These are phyloP conservation scores for Jackrogersella multiformis DNA, from an alignment of 495 filamentous ascomycete species.

Conservation along the genomic window DNA sequence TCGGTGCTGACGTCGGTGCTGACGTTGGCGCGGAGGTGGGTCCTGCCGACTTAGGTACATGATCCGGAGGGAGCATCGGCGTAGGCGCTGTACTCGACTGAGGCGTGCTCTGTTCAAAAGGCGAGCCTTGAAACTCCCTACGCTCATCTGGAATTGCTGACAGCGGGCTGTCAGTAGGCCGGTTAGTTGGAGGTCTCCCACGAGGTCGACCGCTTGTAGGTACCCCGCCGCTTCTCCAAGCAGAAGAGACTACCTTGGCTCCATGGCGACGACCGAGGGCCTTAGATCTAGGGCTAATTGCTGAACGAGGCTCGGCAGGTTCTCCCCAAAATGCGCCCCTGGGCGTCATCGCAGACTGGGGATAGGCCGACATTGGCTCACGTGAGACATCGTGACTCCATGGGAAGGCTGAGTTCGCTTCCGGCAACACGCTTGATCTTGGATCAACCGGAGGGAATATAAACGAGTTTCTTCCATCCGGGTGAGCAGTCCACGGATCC, in stretches of 20 bases:
- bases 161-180: constrained; percentile 76
- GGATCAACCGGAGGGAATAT: constrained; percentile 48
- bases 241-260: constrained; percentile 88
- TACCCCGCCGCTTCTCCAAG: constrained; percentile 80
- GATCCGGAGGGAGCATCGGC: constrained; percentile 39
- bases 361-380: constrained; percentile 73
- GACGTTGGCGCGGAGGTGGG: constrained; percentile 33
- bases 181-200: constrained; percentile 85
- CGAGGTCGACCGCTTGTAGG: constrained; percentile 77
- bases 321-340: constrained; percentile 60
- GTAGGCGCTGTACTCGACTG: constrained; percentile 31
- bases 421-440: constrained; percentile 42
- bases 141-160: constrained; percentile 78
- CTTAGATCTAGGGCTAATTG: constrained; percentile 71
- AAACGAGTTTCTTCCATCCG: constrained; percentile 54
- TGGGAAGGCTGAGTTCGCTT: constrained; percentile 37
- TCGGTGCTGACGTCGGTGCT: constrained; percentile 32
- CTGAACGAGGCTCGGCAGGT: constrained; percentile 70
- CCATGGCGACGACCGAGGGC: constrained; percentile 77
- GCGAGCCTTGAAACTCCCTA: constrained; percentile 46
- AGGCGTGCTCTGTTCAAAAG: constrained; percentile 31
- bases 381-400: constrained; percentile 56
- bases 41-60: constrained; percentile 44
- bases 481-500: constrained; percentile 61
- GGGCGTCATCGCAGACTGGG: constrained; percentile 83